Base-by-base conservation (phyloP, 176 grass and related monocot genomes). In the Musa itinerans region DNA sequence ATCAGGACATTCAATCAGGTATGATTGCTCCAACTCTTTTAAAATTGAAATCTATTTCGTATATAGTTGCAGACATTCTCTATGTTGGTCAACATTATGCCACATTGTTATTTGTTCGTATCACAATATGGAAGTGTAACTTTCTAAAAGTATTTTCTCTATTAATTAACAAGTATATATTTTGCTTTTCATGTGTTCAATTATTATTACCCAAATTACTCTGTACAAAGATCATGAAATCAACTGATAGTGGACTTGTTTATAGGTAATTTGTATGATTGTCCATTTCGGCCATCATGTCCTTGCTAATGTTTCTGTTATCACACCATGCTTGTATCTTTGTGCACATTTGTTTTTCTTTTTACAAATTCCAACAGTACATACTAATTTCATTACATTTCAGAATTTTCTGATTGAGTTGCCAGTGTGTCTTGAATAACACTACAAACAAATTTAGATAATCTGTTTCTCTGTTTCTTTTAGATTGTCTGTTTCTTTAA, bases 1-100 rank as follows among this genome's bases (percentile, higher is more conserved):
- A 82, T 86, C 56, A 98, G 94, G 68, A 89, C 59, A 82, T 89
- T 89, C 61, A 85, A 98, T 52, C 90, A 93, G 94, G 94, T 98
- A 80, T 80, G 5, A 76, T 77, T 43, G 34, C 34, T 43, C 4
- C 34, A 43, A 43, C 34, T 43, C 34, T 43, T 4, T 43, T 43
- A 43, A 68, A 24, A 1, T 51, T 20, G n/a, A 14, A 14, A 13
- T 71, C 3, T 26, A 1, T 19, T 9, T 51, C 22, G 9, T 9
- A 52, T 68, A 64, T 34, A 73, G 9, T 34, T 49, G 24, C 50
- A 53, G 52, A 70, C 17, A 68, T 19, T 43, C 34, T 43, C 34
- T 43, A 43, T 43, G 34, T 43, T 43, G 34, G 34, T 61, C 57
- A 61, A 61, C n/a, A 61, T 61, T 61, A 43, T 43, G 6, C 34